Percentiles rank a stretch among this genome's conserved stretches.
phyloP scores from a whole-genome alignment of 805 yeast genomes.

The Metschnikowia sp. region DNA sequence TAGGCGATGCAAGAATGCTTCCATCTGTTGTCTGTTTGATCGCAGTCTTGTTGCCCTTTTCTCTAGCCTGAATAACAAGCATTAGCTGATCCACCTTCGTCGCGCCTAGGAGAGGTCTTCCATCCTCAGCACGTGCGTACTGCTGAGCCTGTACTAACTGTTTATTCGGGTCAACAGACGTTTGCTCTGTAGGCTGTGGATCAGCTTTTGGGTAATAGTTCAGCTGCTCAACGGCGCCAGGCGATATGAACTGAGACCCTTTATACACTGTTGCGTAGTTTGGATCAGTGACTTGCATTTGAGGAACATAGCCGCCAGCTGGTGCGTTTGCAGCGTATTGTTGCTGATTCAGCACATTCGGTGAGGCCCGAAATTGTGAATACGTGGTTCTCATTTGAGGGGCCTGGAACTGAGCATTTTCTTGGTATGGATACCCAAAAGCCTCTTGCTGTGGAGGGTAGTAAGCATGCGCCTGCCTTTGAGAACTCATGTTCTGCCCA shows the following conservation, averaged over 20 bases:
- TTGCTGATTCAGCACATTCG: conserved; percentile 1
- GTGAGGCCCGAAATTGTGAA: conserved; percentile 1
- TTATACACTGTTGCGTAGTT: conserved; percentile 1
- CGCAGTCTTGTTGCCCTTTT: conserved; percentile 65
- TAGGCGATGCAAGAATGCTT: conserved; percentile 48
- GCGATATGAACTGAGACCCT: conserved; percentile 3
- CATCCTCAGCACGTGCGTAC: conserved; percentile 51
- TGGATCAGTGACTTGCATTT: background rate
- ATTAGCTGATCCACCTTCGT: conserved; percentile 88
- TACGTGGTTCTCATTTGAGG: conserved; percentile 1
- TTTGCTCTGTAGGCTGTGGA: background rate
- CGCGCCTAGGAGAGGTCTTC: conserved; percentile 73
- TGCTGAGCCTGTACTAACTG: conserved; percentile 46
- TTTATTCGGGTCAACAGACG: conserved; percentile 11
- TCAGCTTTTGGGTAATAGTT: conserved; percentile 2
- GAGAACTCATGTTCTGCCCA: background rate
- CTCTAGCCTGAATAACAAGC: conserved; percentile 87
- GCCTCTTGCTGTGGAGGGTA: conserved; percentile 3
- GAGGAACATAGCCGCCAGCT: background rate
- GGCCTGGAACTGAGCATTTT: conserved; percentile 1
- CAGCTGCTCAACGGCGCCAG: conserved; percentile 3
- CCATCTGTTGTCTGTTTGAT: conserved; percentile 71
- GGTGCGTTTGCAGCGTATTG: background rate
- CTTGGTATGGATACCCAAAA: conserved; percentile 3
- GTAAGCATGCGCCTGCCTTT: conserved; percentile 8